Evolutionary conservation across 257 asterid genomes (phyloP), one percentile per base, ranked within the genome.

Genomic region (Salvia splendens): DNA sequence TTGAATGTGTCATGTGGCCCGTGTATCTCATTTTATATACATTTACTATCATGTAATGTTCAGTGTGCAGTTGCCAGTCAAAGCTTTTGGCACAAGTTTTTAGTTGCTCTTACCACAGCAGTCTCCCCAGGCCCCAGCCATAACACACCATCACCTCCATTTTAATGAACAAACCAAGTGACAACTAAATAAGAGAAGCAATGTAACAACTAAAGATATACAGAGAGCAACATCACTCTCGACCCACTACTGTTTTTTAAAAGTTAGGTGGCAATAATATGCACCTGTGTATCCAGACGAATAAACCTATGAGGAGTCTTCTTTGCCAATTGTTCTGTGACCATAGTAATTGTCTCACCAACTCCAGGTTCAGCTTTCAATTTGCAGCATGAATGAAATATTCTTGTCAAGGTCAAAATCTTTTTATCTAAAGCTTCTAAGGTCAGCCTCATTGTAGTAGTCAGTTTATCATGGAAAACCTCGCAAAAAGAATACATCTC

Each of bases 271-370:
- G 69, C 59, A 73, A 73, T 60, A 68, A 47, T 38, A 47, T 17
- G 51, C 45, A 92, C 98, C 97, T 89, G 97, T 81, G 83, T 76
- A 72, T 84, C 87, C 64, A 40, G 75, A 46, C 87, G 92, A 68
- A 80, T 61, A 68, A 64, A 61, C 82, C 86, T 85, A 70, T 73
- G 72, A 67, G 79, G 65, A 53, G 84, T 72, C 77, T 73, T 83
- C 81, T 68, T 80, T 77, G 72, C 66, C 80, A 92, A 71, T 71
- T 79, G 83, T 33, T 87, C 81, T 54, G 83, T 83, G 60, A 84
- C 87, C 33, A 78, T 49, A 30, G 78, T 58, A 68, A 87, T 72
- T 67, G 86, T 83, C 65, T 82, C 82, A 12, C 61, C 77, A 77
- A 47, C 62, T 72, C 78, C 75, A 47, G 78, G 84, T 68, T 83